A percentile compares a stretch with the other conserved stretches of the same genome.
Evolutionary conservation across 176 grass and related monocot genomes (phyloP).

Genomic region (Alloteropsis semialata): DNA sequence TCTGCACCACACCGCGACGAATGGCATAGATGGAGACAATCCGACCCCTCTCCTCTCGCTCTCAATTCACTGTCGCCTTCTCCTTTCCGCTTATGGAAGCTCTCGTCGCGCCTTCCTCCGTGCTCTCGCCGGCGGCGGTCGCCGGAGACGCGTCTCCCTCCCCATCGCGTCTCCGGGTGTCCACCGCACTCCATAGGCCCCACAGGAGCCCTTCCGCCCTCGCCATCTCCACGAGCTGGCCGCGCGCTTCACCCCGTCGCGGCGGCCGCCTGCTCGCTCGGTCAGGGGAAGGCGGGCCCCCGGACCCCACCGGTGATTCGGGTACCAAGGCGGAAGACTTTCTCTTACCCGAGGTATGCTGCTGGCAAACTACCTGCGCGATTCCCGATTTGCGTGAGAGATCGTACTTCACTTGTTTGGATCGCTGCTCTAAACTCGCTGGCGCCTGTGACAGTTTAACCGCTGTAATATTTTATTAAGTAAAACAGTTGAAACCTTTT

Average conservation of each 20-base stretch:
- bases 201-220: not conserved
- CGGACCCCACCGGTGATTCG: not conserved
- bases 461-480: not conserved
- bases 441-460: not conserved
- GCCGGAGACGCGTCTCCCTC: constrained; percentile 6
- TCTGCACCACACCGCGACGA: not conserved
- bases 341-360: not conserved
- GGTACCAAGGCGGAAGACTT: not conserved
- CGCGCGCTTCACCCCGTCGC: not conserved
- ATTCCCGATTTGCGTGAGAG: not conserved
- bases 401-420: not conserved
- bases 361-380: not conserved
- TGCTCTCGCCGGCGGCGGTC: constrained; percentile 16
- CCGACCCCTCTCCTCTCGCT: not conserved
- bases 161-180: not conserved
- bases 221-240: not conserved
- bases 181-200: not conserved
- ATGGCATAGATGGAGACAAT: not conserved
- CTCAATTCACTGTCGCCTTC: not conserved
- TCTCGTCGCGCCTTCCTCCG: not conserved
- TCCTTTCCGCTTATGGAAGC: constrained; percentile 6
- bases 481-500: not conserved
- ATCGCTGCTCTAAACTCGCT: not conserved
- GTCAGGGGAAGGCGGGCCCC: not conserved
- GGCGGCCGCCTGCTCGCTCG: not conserved